Evolutionary conservation across 306 rosid species (phyloP).

Genomic region (Malus fusca): DNA sequence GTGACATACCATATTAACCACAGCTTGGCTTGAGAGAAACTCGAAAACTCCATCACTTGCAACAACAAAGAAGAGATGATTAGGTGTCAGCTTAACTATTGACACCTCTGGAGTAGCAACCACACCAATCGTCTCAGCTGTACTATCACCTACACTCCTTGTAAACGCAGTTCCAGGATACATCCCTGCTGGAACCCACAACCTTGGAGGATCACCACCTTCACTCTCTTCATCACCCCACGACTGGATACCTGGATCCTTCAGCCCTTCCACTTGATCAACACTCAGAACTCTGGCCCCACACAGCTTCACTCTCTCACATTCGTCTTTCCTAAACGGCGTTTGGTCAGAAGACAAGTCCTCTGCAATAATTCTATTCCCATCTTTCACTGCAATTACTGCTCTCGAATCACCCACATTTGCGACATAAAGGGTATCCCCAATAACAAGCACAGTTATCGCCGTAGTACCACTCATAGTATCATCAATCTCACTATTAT

Average conservation of each 20-base stretch:
- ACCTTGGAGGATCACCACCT: slow-evolving; percentile 83
- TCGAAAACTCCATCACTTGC: slow-evolving; percentile 98
- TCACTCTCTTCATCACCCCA: slow-evolving; percentile 95
- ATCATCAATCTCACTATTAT: slow-evolving; percentile 66
- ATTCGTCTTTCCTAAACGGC: slow-evolving; percentile 90
- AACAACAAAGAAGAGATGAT: slow-evolving; percentile 80
- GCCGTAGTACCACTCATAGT: slow-evolving; percentile 95
- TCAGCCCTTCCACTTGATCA: slow-evolving; percentile 86
- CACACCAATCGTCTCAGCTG: slow-evolving; percentile 88
- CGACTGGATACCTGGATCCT: slow-evolving; percentile 69
- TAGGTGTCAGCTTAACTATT: slow-evolving; percentile 54
- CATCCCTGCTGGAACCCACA: slow-evolving; percentile 78
- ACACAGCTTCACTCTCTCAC: slow-evolving; percentile 70
- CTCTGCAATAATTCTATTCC: slow-evolving; percentile 62
- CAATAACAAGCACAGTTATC: slow-evolving; percentile 75
- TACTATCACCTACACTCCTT: slow-evolving; percentile 87
- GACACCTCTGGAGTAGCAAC: slow-evolving; percentile 79
- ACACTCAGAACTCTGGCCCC: slow-evolving; percentile 91
- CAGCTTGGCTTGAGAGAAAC: slow-evolving; percentile 87
- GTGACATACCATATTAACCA: slow-evolving; percentile 74
- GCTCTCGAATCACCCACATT: slow-evolving; percentile 98
- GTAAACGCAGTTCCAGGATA: slow-evolving; percentile 96
- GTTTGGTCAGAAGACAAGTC: slow-evolving; percentile 90
- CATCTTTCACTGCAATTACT: slow-evolving; percentile 73
- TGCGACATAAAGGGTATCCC: slow-evolving; percentile 67